Evolutionary conservation across 768 basidiomycete genomes (phyloP).

Genomic region (Macrolepiota dolichaula): DNA sequence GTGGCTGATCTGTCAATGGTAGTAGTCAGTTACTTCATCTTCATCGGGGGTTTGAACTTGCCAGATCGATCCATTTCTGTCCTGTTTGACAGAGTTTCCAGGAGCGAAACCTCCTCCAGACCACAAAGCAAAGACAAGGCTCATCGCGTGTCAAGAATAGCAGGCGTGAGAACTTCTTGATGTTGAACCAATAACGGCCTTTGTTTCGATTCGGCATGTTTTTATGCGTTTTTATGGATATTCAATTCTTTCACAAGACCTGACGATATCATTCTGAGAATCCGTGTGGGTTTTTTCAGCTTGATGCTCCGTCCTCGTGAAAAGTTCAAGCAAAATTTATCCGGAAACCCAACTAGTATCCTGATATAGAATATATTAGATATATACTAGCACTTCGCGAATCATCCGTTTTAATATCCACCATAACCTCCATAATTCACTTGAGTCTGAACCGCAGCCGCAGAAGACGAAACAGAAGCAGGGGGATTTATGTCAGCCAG

Average conservation of each 20-base stretch:
- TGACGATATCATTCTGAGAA: no score
- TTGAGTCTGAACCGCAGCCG: background rate
- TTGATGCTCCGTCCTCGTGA: no score
- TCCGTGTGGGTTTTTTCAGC: no score
- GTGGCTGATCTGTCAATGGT: background rate
- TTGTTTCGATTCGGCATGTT: no score
- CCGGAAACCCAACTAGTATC: no score
- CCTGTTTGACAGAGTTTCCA: no score
- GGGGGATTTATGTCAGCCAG: background rate
- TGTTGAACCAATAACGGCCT: background rate
- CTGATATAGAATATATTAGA: background rate
- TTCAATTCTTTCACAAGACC: no score
- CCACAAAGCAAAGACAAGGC: background rate
- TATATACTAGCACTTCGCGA: background rate
- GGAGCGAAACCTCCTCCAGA: background rate
- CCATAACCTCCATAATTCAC: background rate
- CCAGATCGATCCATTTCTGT: conserved; percentile 2
- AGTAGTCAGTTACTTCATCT: background rate
- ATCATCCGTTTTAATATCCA: background rate
- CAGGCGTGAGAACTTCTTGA: background rate
- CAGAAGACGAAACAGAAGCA: background rate
- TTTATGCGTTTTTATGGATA: no score
- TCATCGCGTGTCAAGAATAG: background rate
- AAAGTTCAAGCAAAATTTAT: no score
- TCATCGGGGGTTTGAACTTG: background rate